Evolutionary conservation across 23 red algal species (phyloP).

Genomic region (Pyropia haitanensis): DNA sequence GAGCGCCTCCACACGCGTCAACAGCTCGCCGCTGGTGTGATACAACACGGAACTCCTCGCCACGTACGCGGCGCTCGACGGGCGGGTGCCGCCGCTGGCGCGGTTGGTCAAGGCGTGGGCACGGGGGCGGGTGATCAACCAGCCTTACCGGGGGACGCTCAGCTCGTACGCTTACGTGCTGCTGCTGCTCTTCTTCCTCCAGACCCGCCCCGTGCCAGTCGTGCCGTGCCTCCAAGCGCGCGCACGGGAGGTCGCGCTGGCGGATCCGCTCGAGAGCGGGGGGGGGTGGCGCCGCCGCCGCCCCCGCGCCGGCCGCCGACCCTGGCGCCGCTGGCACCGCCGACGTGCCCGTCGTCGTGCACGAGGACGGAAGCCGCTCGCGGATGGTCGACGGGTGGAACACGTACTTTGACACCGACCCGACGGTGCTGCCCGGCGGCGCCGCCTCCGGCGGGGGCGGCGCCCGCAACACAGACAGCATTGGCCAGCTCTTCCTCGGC

Average conservation of each 20-base stretch:
- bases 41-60: conserved; percentile 76
- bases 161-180: conserved; percentile 93
- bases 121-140: conserved; percentile 75
- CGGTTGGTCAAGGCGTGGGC: conserved; percentile 93
- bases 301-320: no score
- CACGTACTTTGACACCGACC: conserved; percentile 61
- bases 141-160: conserved; percentile 90
- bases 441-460: no score
- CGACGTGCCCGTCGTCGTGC: no score
- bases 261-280: not conserved
- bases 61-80: conserved; percentile 74
- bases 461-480: conserved; percentile 16
- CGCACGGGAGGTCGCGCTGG: not conserved
- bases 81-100: conserved; percentile 71
- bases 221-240: conserved; percentile 76
- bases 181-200: conserved; percentile 79
- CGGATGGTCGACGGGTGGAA: conserved; percentile 57
- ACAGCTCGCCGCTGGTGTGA: conserved; percentile 61
- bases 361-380: no score
- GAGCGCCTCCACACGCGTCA: conserved; percentile 70
- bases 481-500: conserved; percentile 65
- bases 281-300: not conserved
- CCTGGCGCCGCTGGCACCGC: no score
- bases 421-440: not conserved
- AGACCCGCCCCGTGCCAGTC: conserved; percentile 41